phyloP scores from a whole-genome alignment of 1,284 basidiomycete genomes.

The Microbotryum lychnidis-dioicae region DNA sequence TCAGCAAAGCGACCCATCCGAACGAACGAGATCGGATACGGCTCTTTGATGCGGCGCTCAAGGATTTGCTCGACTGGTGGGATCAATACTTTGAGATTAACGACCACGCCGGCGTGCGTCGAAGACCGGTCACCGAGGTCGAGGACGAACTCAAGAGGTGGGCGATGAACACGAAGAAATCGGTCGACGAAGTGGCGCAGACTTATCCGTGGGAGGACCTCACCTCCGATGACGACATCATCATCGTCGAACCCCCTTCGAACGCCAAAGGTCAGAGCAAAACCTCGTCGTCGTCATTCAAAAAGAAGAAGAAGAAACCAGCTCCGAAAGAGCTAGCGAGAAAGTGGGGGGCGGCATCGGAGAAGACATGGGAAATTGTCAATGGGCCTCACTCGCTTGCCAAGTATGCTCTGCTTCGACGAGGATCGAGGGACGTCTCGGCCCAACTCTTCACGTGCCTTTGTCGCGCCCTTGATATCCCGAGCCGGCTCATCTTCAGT shows the following conservation, averaged over 20 bases:
- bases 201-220: too few species aligned
- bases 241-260: background rate
- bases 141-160: constrained; percentile 24
- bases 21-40: constrained; percentile 69
- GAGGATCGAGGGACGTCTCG: constrained; percentile 78
- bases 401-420: constrained; percentile 9
- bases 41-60: constrained; percentile 71
- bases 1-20: constrained; percentile 73
- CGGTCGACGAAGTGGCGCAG: constrained; percentile 17
- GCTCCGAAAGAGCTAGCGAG: too few species aligned
- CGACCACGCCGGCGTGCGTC: constrained; percentile 9
- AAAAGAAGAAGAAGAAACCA: background rate
- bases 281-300: too few species aligned
- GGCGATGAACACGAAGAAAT: constrained; percentile 2
- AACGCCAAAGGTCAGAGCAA: background rate
- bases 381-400: background rate
- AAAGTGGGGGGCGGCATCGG: background rate
- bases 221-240: too few species aligned
- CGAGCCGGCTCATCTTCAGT: constrained; percentile 78
- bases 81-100: constrained; percentile 54
- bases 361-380: background rate
- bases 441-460: constrained; percentile 87
- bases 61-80: constrained; percentile 76
- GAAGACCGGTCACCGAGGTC: constrained; percentile 11
- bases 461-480: constrained; percentile 77